Percentiles rank a stretch among this genome's conserved stretches.
Evolutionary conservation across 106 monocot species (phyloP).

Genomic region (Posidonia australis): DNA sequence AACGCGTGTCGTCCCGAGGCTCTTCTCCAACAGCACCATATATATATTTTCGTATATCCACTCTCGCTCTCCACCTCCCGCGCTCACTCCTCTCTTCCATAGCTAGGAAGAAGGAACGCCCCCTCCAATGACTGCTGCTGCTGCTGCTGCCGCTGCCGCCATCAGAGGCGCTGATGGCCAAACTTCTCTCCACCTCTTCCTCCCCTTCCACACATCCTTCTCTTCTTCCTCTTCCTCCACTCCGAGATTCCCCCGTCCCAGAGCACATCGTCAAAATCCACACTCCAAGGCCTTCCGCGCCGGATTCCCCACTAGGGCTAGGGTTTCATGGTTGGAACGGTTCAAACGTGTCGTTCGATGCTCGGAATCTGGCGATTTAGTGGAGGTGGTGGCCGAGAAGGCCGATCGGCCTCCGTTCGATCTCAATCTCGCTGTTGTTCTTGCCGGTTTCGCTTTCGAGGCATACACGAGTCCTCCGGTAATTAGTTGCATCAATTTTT

Average conservation of each 20-base stretch:
- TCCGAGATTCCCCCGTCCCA: background rate
- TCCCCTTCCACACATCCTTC: background rate
- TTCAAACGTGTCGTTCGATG: background rate
- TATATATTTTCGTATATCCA: too few species aligned
- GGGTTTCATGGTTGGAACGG: background rate
- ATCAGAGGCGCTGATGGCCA: background rate
- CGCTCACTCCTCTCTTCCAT: background rate
- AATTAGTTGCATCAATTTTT: background rate
- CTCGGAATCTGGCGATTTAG: background rate
- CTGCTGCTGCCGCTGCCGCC: background rate
- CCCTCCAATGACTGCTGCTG: background rate
- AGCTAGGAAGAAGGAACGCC: background rate
- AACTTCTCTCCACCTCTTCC: background rate
- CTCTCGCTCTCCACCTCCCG: too few species aligned
- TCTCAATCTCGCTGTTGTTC: conserved; percentile 81
- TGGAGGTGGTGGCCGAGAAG: background rate
- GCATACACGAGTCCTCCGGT: conserved; percentile 84
- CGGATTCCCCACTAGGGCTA: background rate
- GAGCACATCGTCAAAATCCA: background rate
- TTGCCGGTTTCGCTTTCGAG: conserved; percentile 95
- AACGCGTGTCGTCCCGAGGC: too few species aligned
- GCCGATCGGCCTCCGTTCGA: conserved; percentile 65
- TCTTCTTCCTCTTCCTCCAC: background rate
- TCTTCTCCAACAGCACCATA: too few species aligned
- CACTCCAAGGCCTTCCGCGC: background rate